A percentile compares a stretch with the other conserved stretches of the same genome.
phyloP scores from a whole-genome alignment of 2,329 filamentous ascomycete genomes.

The Corynespora cassiicola region DNA sequence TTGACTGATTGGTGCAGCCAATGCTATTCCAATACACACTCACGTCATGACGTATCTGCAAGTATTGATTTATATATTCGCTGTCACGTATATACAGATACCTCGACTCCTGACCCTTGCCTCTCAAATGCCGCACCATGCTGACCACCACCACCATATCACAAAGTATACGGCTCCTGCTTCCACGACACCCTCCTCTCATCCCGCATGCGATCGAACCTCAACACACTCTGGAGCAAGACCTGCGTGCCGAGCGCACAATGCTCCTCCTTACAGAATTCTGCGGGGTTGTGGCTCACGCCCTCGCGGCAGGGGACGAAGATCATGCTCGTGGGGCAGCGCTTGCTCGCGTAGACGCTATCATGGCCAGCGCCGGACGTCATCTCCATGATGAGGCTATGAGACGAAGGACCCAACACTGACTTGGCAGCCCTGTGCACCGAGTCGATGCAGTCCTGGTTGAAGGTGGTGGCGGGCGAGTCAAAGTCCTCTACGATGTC shows the following conservation, averaged over 20 bases:
- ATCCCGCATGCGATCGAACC: constrained; percentile 55
- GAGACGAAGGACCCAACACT: constrained; percentile 57
- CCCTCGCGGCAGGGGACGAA: constrained; percentile 57
- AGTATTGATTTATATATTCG: too few species aligned
- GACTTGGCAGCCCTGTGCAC: constrained; percentile 68
- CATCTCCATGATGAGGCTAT: constrained; percentile 64
- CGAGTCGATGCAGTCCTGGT: constrained; percentile 70
- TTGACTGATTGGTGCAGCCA: too few species aligned
- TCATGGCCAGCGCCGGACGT: constrained; percentile 71
- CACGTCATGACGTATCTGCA: too few species aligned
- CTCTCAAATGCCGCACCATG: too few species aligned
- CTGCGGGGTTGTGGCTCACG: constrained; percentile 55
- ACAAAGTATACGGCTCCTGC: constrained; percentile 36
- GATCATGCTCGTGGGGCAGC: constrained; percentile 56
- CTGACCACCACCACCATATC: too few species aligned
- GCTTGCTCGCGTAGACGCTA: constrained; percentile 52
- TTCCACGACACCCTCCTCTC: constrained; percentile 40
- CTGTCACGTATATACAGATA: too few species aligned
- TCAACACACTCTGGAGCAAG: constrained; percentile 57
- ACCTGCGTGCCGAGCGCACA: constrained; percentile 57
- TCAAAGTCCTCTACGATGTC: constrained; percentile 68
- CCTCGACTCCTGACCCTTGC: too few species aligned
- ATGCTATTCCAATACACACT: too few species aligned
- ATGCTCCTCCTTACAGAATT: constrained; percentile 54
- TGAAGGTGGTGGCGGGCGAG: constrained; percentile 64